Base-by-base conservation (phyloP, 2,329 filamentous ascomycete genomes). In the Blastomyces silverae region DNA sequence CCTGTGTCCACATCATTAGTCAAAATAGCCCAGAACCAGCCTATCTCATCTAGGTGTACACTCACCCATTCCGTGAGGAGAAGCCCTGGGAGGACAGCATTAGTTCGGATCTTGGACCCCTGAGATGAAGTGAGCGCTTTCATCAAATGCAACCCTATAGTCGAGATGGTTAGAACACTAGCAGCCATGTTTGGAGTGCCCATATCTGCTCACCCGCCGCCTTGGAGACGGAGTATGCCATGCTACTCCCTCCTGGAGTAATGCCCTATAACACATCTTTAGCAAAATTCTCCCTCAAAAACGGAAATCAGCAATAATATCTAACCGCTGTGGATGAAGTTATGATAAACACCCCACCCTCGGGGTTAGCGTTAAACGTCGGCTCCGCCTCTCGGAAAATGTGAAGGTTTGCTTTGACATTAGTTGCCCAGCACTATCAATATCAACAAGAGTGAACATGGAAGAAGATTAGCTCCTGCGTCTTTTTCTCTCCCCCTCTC, bases 221-320 rank as follows among this genome's bases (percentile, higher is more conserved):
- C 74, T 94, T 94, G 48, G 89, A 89, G 22, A 92, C 87, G 0
- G 86, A 81, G 71, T 94, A 94, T 3, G 90, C 85, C 87, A 87
- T 83, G 53, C 81, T 83, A 69, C 82, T 84, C 4, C 85, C 85
- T 62, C 72, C 73, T 62, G 83, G 74, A n/a, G 78, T 72, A 66
- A 82, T 69, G 57, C 81, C 81, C 81, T 83, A 66, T 8, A 22
- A 46, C 55, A 58, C 13, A 28, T 31, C 28, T 46, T 39, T n/a
- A 59, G 50, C 37, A 39, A 13, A 39, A 11, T 3, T 39, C 13
- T 39, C 37, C 10, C 37, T 10, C 10, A 3, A 10, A 11, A 37
- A 39, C 37, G 37, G 37, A 39, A 39, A 39, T 39, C 37, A 13
- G 13, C 37, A 39, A 39, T 39, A 39, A 11, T 39, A 13, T 39